These are phyloP conservation scores for Sambucus nigra DNA, from an alignment of 129 eudicot species.

Conservation along the genomic window DNA sequence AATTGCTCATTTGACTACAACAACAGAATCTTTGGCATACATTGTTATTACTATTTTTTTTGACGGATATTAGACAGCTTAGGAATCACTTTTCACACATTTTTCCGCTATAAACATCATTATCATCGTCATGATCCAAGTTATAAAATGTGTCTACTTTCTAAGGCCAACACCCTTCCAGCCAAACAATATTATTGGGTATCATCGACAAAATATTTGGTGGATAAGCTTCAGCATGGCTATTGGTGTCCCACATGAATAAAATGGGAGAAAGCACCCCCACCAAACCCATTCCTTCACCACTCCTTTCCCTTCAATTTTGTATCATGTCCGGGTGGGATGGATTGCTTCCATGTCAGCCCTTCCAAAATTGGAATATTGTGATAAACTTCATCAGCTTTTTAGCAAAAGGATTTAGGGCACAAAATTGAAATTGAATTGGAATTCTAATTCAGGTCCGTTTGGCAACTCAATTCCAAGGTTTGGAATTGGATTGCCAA, in stretches of 20 bases:
- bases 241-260: neutral
- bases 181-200: neutral
- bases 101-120: too few relatives aligned
- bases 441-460: too few relatives aligned
- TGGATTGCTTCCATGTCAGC: conserved; percentile 1
- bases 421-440: too few relatives aligned
- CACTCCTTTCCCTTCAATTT: neutral
- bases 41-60: neutral
- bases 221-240: neutral
- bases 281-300: conserved; percentile 1
- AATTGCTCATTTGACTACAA: too few relatives aligned
- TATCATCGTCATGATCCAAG: neutral
- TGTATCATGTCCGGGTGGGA: neutral
- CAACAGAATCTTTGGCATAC: too few relatives aligned
- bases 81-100: too few relatives aligned
- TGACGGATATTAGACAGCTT: too few relatives aligned
- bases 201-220: neutral
- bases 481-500: too few relatives aligned
- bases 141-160: neutral
- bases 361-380: conserved; percentile 12
- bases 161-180: neutral
- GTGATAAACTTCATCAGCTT: neutral
- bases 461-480: too few relatives aligned
- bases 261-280: neutral
- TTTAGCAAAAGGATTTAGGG: too few relatives aligned